Evolutionary conservation across 2,329 filamentous ascomycete species (phyloP), one percentile per base, ranked within the genome.

Genomic region (Xylaria sp.): DNA sequence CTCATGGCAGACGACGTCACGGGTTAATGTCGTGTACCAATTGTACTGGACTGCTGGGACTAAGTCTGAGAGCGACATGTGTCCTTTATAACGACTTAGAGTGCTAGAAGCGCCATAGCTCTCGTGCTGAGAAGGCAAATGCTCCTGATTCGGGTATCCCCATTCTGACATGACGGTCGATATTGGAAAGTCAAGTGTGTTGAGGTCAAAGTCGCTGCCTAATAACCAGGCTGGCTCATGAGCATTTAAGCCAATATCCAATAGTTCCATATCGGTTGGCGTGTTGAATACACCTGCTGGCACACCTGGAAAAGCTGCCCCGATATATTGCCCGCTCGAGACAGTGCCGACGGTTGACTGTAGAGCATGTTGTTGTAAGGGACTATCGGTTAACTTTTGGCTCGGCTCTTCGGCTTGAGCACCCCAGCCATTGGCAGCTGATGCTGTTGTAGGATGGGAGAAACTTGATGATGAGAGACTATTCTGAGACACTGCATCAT

Each of bases 161-260:
- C 68, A 70, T 57, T 65, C 65, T 12, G 68, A 65, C 37, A 65
- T 65, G 6, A 58, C 68, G 55, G 55, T 65, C 8, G 68, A 62
- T 54, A 70, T 64, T n/a, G 68, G 60, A 37, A 70, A 70, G 25
- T 70, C 68, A 41, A 70, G 57, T 20, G 65, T 37, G 51, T 70
- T 70, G 51, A 70, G 18, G 18, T 70, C 65, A 62, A 70, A 70
- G 41, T 70, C 68, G 20, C 65, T 67, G 7, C 68, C 68, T 12
- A 70, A 56, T 50, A 70, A 44, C 68, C 68, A 70, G 46, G 61
- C 68, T 13, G 68, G 68, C 61, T 70, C 68, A 50, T 70, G 68
- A 18, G 68, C 65, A 51, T 70, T 70, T 9, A 70, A 52, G 37
- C 68, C 68, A 15, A 70, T 70, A 55, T 70, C 68, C 28, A 70